A percentile compares a stretch with the other conserved stretches of the same genome.
phyloP scores from a whole-genome alignment of 192 early-diverging fungal genomes.

The Entomortierella lignicola region DNA sequence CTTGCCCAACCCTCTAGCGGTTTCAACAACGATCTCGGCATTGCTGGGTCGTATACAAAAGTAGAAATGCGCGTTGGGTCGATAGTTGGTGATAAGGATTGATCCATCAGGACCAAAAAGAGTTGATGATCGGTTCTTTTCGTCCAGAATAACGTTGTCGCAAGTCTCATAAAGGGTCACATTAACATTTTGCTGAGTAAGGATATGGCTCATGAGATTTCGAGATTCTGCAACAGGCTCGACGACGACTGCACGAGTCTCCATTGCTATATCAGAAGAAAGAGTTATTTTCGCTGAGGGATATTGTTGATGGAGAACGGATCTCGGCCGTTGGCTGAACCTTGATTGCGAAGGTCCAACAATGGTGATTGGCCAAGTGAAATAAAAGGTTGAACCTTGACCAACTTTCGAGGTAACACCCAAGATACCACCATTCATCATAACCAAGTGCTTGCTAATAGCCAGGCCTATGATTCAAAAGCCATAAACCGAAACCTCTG shows the following conservation, averaged over 20 bases:
- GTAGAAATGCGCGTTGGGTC: constrained; percentile 48
- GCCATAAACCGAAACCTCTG: too few relatives aligned
- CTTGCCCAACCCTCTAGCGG: constrained; percentile 27
- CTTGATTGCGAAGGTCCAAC: constrained; percentile 6
- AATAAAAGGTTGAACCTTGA: constrained; percentile 75
- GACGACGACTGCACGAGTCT: constrained; percentile 8
- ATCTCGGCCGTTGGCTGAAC: not conserved
- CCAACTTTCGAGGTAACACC: constrained; percentile 72
- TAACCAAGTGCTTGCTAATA: constrained; percentile 78
- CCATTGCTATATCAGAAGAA: constrained; percentile 33
- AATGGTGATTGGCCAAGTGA: constrained; percentile 59
- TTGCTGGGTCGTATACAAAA: constrained; percentile 31
- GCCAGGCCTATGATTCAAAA: constrained; percentile 80
- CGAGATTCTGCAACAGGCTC: constrained; percentile 18
- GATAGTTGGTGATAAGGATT: constrained; percentile 16
- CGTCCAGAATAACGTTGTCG: constrained; percentile 33
- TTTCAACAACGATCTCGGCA: constrained; percentile 17
- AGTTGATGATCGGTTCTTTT: constrained; percentile 10
- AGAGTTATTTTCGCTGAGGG: constrained; percentile 24
- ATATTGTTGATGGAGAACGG: constrained; percentile 4
- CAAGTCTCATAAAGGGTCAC: constrained; percentile 28
- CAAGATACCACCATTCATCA: constrained; percentile 76
- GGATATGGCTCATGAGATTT: constrained; percentile 21
- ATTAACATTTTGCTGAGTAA: constrained; percentile 37
- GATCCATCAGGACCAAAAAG: constrained; percentile 18